phyloP scores from a whole-genome alignment of 176 grass and related monocot genomes.

The Oropetium thomaeum region DNA sequence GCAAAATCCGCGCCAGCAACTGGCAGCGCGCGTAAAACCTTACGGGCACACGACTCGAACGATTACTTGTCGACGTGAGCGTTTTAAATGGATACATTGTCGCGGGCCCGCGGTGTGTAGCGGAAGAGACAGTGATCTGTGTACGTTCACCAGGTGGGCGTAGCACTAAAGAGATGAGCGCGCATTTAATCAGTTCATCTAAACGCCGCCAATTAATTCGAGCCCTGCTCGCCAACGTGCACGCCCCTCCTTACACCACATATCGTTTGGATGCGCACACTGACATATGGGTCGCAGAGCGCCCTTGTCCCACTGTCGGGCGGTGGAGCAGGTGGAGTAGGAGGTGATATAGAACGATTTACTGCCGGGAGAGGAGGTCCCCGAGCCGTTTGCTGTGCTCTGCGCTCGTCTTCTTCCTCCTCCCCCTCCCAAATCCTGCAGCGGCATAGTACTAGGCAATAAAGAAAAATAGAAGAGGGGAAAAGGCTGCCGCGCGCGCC shows the following conservation, averaged over 20 bases:
- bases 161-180: neutral
- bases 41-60: neutral
- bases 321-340: neutral
- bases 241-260: neutral
- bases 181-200: constrained; percentile 15
- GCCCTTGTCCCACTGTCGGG: neutral
- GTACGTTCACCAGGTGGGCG: neutral
- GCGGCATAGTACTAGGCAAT: too few species aligned
- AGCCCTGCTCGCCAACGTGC: neutral
- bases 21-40: neutral
- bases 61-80: rapidly evolving
- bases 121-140: rapidly evolving
- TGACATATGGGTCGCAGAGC: neutral
- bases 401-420: neutral
- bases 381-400: constrained; percentile 30
- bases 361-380: neutral
- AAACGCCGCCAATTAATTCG: constrained; percentile 27
- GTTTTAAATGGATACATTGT: rapidly evolving
- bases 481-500: neutral
- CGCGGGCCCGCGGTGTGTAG: rapidly evolving
- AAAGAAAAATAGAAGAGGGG: neutral
- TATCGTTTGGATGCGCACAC: rapidly evolving
- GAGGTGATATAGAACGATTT: neutral
- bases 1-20: neutral
- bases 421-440: neutral